Base-by-base conservation (phyloP, 2,329 filamentous ascomycete genomes). In the Cladophialophora chaetospira region DNA sequence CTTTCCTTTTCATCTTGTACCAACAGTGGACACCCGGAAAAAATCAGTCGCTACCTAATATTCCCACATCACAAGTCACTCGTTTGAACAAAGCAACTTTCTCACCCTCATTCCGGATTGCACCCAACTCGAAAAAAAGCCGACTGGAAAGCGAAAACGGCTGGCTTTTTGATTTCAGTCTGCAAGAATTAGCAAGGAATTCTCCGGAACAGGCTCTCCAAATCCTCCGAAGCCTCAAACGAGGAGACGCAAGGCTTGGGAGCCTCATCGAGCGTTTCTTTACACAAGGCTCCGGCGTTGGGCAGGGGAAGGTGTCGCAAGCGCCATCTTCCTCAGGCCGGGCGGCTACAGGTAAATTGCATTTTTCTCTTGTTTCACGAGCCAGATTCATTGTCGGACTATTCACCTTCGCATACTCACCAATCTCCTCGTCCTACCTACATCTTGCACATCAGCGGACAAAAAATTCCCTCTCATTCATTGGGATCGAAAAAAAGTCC, bases 281-380 rank as follows among this genome's bases (percentile, higher is more conserved):
- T 47, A 35, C 8, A 51, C 31, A 49, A 45, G 29, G 13, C 25
- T 29, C 26, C 28, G 44, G 31, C 44, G 48, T 23, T 50, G 53
- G 46, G 44, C 36, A 43, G 48, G 6, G 38, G 33, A 15, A 42
- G 43, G 29, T 31, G 36, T 57, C 35, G 45, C 56, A 55, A 36
- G 56, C 56, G 56, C 60, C 36, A 52, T 51, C 36, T 23, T 38
- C 13, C 43, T 47, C 43, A 38, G 26, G 53, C 26, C 50, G 53
- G 44, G 56, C 56, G 56, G 56, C 53, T 59, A 62, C 44, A 62
- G 60, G 60, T 62, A 62, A 62, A 62, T 62, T 62, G 50, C 60
- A 62, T 29, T 44, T 57, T 53, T 53, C 49, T 31, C 38, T 44
- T 53, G 45, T 55, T 58, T 40, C 51, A 53, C 58, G 26, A 53